phyloP scores from a whole-genome alignment of 768 basidiomycete genomes.

The Sporobolomyces roseus region DNA sequence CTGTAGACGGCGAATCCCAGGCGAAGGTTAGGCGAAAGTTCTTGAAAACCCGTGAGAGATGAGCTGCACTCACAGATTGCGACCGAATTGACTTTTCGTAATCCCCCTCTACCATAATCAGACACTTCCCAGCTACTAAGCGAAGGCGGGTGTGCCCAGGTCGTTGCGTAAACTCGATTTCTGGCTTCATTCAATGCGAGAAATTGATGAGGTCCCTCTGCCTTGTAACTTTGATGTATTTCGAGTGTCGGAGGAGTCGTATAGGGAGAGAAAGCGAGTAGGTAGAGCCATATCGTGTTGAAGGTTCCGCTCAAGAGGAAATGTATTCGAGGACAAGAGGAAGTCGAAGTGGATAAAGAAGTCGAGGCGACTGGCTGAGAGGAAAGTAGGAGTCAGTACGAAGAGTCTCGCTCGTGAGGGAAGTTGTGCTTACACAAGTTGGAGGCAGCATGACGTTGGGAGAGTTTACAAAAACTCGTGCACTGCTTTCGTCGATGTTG shows the following conservation, averaged over 20 bases:
- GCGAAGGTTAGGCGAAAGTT: neutral
- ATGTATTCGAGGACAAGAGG: slow-evolving; percentile 24
- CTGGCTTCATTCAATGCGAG: slow-evolving; percentile 37
- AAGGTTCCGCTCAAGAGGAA: slow-evolving; percentile 43
- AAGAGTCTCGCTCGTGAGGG: too few species aligned
- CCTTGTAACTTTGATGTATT: slow-evolving; percentile 25
- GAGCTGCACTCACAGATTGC: slow-evolving; percentile 34
- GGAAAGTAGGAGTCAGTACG: too few species aligned
- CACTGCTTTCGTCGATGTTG: too few species aligned
- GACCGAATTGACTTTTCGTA: slow-evolving; percentile 35
- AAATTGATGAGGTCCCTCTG: slow-evolving; percentile 46
- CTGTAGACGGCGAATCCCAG: slow-evolving; percentile 10
- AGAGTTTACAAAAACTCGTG: too few species aligned
- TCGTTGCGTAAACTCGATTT: slow-evolving; percentile 43
- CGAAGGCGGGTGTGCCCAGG: slow-evolving; percentile 42
- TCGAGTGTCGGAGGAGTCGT: slow-evolving; percentile 21
- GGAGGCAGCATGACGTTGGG: too few species aligned
- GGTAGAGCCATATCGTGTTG: slow-evolving; percentile 46
- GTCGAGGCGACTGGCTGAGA: neutral
- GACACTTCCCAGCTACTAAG: slow-evolving; percentile 43
- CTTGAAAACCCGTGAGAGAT: too few species aligned
- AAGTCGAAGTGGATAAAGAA: neutral
- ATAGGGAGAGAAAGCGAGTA: slow-evolving; percentile 45
- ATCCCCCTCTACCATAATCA: slow-evolving; percentile 4
- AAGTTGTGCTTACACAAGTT: too few species aligned